These are phyloP conservation scores for Trichoderma hamatum DNA, from an alignment of 2,329 filamentous ascomycete species.

Conservation along the genomic window DNA sequence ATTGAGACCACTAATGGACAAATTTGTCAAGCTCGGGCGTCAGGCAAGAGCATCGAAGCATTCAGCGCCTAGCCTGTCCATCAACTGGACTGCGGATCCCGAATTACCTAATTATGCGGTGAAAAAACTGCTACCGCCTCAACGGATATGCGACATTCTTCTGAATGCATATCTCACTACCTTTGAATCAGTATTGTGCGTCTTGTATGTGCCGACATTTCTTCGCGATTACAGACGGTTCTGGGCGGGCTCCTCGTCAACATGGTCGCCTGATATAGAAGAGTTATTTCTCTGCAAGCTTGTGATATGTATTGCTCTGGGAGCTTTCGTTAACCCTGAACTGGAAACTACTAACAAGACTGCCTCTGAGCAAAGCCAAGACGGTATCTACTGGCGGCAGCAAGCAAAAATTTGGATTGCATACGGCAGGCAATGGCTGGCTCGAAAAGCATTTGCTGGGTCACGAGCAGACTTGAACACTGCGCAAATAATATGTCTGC, in stretches of 20 bases:
- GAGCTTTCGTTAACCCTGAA: neutral
- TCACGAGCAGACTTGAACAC: neutral
- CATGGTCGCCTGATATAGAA: neutral
- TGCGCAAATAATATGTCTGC: neutral
- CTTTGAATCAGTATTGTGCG: neutral
- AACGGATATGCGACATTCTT: neutral
- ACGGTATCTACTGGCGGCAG: neutral
- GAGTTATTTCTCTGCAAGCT: neutral
- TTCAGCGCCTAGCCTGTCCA: neutral
- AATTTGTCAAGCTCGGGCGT: neutral
- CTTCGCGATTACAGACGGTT: neutral
- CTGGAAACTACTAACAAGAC: neutral
- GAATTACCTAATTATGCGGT: neutral
- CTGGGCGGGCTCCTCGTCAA: neutral
- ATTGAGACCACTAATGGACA: constrained; percentile 4
- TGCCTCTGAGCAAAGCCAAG: neutral
- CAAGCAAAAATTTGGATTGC: neutral
- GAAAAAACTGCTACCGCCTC: neutral
- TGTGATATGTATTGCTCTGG: neutral
- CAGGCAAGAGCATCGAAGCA: neutral
- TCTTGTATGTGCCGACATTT: neutral
- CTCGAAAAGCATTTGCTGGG: neutral
- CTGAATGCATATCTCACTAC: neutral
- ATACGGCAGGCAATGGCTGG: neutral
- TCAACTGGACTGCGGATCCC: neutral